These are phyloP conservation scores for Malassezia obtusa DNA, from an alignment of 1,284 basidiomycete genomes.

Conservation along the genomic window DNA sequence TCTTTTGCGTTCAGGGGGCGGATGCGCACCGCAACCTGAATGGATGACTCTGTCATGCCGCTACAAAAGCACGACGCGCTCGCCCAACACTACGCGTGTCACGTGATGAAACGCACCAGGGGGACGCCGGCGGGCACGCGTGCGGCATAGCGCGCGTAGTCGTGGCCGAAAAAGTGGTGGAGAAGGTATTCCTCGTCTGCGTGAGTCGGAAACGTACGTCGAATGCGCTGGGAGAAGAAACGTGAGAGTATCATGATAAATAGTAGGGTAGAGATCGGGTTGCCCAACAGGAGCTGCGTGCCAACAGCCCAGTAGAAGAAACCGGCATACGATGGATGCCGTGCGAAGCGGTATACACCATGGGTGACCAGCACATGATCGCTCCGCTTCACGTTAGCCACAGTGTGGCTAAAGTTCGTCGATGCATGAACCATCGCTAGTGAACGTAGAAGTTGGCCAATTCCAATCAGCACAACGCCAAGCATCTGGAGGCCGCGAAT, in stretches of 20 bases:
- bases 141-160: conserved; percentile 62
- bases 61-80: not conserved
- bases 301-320: conserved; percentile 98
- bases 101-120: conserved; percentile 26
- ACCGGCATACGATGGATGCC: conserved; percentile 92
- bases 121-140: conserved; percentile 64
- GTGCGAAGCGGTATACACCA: conserved; percentile 59
- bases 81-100: conserved; percentile 5
- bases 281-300: conserved; percentile 85
- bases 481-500: conserved; percentile 1
- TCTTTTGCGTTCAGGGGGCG: conserved; percentile 43
- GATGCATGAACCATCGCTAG: conserved; percentile 90
- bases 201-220: conserved; percentile 50
- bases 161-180: conserved; percentile 68
- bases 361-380: conserved; percentile 40
- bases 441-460: conserved; percentile 71
- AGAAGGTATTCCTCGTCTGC: conserved; percentile 66
- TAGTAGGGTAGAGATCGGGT: conserved; percentile 63
- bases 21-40: conserved; percentile 33
- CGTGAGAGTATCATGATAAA: conserved; percentile 63
- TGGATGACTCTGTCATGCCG: conserved; percentile 29
- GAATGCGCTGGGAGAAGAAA: conserved; percentile 75
- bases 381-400: conserved; percentile 29
- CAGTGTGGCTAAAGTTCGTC: conserved; percentile 75
- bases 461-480: conserved; percentile 58